phyloP scores from a whole-genome alignment of 2,329 filamentous ascomycete genomes.

The Clathrospora elynae region DNA sequence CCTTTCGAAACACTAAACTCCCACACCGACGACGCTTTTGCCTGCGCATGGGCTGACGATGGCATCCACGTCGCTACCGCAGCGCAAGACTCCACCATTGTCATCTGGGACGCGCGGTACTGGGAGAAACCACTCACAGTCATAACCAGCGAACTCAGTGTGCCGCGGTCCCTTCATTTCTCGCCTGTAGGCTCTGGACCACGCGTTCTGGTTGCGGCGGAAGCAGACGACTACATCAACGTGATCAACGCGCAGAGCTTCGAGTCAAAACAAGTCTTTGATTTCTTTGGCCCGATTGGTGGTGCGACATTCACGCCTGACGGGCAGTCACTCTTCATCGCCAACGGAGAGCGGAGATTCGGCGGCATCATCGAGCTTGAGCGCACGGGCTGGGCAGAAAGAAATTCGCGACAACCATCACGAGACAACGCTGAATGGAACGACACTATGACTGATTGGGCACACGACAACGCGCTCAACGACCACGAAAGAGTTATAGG shows the following conservation, averaged over 20 bases:
- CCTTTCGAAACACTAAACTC: conserved; percentile 63
- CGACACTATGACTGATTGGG: conserved; percentile 32
- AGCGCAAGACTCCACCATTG: conserved; percentile 73
- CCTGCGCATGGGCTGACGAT: conserved; percentile 79
- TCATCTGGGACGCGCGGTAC: conserved; percentile 76
- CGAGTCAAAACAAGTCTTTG: conserved; percentile 68
- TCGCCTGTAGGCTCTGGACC: conserved; percentile 72
- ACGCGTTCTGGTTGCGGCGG: conserved; percentile 71
- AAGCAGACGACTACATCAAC: conserved; percentile 75
- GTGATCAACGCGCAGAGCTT: conserved; percentile 71
- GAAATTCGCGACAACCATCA: no score
- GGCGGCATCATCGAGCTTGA: conserved; percentile 71
- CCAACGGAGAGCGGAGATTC: conserved; percentile 68
- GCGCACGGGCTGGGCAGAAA: conserved; percentile 46
- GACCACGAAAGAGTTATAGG: conserved; percentile 14
- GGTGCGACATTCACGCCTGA: conserved; percentile 70
- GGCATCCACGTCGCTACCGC: conserved; percentile 77
- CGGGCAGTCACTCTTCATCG: conserved; percentile 69
- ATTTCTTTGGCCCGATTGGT: conserved; percentile 76
- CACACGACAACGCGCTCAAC: conserved; percentile 25
- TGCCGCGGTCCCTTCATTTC: conserved; percentile 71
- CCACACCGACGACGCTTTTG: conserved; percentile 74
- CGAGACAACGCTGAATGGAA: conserved; percentile 10
- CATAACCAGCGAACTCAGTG: conserved; percentile 69
- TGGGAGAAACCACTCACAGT: conserved; percentile 64